Conservation (phyloP, 1,284 basidiomycete genomes). For the Sphagnurus paluster region DNA sequence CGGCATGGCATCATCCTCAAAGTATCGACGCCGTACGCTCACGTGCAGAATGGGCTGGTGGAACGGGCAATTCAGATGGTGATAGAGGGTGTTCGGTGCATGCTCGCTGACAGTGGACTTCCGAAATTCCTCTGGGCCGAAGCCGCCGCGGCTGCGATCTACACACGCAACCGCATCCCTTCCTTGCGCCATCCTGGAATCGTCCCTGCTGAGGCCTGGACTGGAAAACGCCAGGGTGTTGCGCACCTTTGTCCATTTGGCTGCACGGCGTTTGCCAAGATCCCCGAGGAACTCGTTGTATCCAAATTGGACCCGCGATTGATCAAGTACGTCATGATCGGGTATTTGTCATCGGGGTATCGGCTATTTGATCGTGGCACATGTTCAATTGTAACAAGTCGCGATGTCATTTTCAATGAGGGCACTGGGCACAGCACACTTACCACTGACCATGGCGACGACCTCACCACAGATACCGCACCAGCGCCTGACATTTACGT, state of each 20-base stretch:
- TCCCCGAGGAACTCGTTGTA: slow-evolving; percentile 20
- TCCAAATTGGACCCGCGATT: slow-evolving; percentile 23
- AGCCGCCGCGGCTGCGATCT: slow-evolving; percentile 15
- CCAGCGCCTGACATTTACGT: background rate
- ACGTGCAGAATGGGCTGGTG: slow-evolving; percentile 16
- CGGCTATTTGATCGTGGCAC: slow-evolving; percentile 18
- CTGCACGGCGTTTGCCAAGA: slow-evolving; percentile 10
- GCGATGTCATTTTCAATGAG: slow-evolving; percentile 21
- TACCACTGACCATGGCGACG: background rate
- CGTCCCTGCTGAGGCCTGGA: slow-evolving; percentile 21
- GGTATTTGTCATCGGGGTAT: slow-evolving; percentile 25
- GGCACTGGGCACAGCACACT: slow-evolving; percentile 12
- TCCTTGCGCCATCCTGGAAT: slow-evolving; percentile 14
- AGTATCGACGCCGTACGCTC: slow-evolving; percentile 18
- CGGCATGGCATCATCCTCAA: slow-evolving; percentile 17
- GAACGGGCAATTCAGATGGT: slow-evolving; percentile 15
- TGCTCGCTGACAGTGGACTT: slow-evolving; percentile 7
- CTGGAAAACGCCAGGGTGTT: slow-evolving; percentile 16
- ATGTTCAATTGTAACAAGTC: slow-evolving; percentile 11
- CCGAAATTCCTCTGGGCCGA: slow-evolving; percentile 18
- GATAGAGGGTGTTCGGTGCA: background rate
- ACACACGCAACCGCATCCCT: slow-evolving; percentile 23
- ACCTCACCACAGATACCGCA: background rate
- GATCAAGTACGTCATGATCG: slow-evolving; percentile 20
- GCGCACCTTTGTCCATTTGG: slow-evolving; percentile 23